Percentiles rank a stretch among this genome's conserved stretches.
phyloP scores from a whole-genome alignment of 805 yeast genomes.

The Candida sakaeoensis region DNA sequence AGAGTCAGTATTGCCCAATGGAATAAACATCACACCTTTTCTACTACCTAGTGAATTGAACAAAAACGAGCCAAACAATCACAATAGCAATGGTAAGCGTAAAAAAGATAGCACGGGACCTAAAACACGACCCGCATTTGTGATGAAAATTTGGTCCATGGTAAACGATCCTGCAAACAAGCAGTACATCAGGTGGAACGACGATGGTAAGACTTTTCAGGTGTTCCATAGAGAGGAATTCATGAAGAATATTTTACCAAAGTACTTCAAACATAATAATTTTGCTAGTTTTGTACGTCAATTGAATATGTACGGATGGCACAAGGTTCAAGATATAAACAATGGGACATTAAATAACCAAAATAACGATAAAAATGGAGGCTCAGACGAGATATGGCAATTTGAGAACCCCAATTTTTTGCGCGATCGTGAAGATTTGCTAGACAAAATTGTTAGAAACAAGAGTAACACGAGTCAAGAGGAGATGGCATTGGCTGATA shows the following conservation, averaged over 20 bases:
- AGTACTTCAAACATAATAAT: slow-evolving; percentile 91
- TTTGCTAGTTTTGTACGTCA: slow-evolving; percentile 95
- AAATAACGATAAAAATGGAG: slow-evolving; percentile 33
- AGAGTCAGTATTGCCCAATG: slow-evolving; percentile 26
- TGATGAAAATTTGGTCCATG: slow-evolving; percentile 92
- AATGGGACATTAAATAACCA: slow-evolving; percentile 55
- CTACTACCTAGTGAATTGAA: slow-evolving; percentile 10
- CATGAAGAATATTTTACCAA: slow-evolving; percentile 79
- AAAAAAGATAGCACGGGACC: slow-evolving; percentile 32
- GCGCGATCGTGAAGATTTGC: slow-evolving; percentile 73
- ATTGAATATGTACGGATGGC: slow-evolving; percentile 98
- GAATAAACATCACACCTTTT: slow-evolving; percentile 17
- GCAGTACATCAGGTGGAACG: slow-evolving; percentile 76
- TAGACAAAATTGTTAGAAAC: slow-evolving; percentile 83
- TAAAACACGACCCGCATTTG: slow-evolving; percentile 84
- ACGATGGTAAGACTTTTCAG: slow-evolving; percentile 81
- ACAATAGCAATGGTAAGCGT: slow-evolving; percentile 1
- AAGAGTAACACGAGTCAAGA: slow-evolving; percentile 31
- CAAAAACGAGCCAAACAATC: slow-evolving; percentile 1
- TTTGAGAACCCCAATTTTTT: slow-evolving; percentile 81
- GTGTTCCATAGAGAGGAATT: slow-evolving; percentile 82
- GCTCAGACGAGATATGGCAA: slow-evolving; percentile 81
- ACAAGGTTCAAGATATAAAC: slow-evolving; percentile 89
- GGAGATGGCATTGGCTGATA: slow-evolving; percentile 15
- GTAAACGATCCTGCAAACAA: slow-evolving; percentile 74